These are phyloP conservation scores for Biscutella laevigata DNA, from an alignment of 441 rosid genomes.

Conservation along the genomic window DNA sequence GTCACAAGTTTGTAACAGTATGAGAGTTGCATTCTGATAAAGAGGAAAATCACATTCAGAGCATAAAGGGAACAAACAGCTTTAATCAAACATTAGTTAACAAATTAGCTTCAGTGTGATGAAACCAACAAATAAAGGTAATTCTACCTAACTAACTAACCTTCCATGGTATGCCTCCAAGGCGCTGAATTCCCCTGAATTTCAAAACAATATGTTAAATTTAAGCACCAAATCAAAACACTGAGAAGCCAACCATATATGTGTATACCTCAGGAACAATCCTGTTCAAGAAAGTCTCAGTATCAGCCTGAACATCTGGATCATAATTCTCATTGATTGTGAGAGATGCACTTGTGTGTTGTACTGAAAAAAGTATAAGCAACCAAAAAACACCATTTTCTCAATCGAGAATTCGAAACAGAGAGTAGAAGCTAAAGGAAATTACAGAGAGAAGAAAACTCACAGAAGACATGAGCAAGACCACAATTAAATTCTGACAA, in stretches of 20 bases:
- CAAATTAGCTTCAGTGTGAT: neutral
- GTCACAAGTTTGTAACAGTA: neutral
- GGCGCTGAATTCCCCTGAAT: conserved; percentile 79
- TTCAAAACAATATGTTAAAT: neutral
- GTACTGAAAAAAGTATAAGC: conserved; percentile 33
- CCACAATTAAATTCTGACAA: conserved; percentile 78
- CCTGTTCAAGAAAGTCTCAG: conserved; percentile 82
- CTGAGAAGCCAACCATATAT: neutral
- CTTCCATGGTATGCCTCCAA: conserved; percentile 94
- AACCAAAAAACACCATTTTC: neutral
- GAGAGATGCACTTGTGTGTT: conserved; percentile 89
- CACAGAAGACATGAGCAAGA: conserved; percentile 79
- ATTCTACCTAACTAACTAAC: conserved; percentile 31
- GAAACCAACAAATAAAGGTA: neutral
- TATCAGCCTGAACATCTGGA: conserved; percentile 85
- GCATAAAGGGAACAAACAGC: neutral
- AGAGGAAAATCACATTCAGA: neutral
- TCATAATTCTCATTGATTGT: conserved; percentile 93
- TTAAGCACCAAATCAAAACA: neutral
- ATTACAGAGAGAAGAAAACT: conserved; percentile 17
- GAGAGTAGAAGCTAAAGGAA: neutral
- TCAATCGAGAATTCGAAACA: neutral
- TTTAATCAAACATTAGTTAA: neutral
- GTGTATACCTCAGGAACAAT: conserved; percentile 72
- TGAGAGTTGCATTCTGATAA: neutral